Evolutionary conservation across 257 asterid species (phyloP), one percentile per base, ranked within the genome.

Genomic region (Solanum dulcamara): DNA sequence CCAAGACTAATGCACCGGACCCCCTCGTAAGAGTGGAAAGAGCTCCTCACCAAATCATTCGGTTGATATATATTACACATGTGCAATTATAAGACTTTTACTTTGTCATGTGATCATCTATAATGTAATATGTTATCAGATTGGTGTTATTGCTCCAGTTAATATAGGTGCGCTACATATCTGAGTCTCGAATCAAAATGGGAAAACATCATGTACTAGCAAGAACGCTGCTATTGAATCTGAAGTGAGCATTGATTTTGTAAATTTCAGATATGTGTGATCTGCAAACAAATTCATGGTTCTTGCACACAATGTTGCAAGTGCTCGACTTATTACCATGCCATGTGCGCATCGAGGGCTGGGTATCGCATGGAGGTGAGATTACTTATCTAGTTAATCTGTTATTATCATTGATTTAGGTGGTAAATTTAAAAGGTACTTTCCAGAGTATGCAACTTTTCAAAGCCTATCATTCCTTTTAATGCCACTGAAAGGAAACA

Each of bases 341-440:
- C 99, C 42, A 93, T 89, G 92, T 97, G 99, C 81, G 99, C 98
- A 55, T 91, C 98, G 79, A 92, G 98, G 87, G 99, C 99, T 42
- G 99, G 99, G 30, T 97, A 93, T 85, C 96, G 96, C 85, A 95
- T 97, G 99, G 99, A 97, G 98, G 99, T 97, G 89, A 89, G 92
- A 51, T 81, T 84, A 32, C 87, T 85, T 28, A 86, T 84, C 57
- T 86, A 28, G 13, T 60, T 70, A 30, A 46, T 44, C 59, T 42
- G 17, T 15, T 46, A 32, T 75, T 44, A 22, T 26, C 64, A 48
- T 79, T 48, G 30, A 40, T 72, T 72, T 72, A 72, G 81, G 55
- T 72, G 20, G 55, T 72, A 12, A 28, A 79, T 48, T 10, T 48
- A 48, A 17, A 22, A 70, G 80, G 50, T 37, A 70, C 30, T 37